phyloP scores from a whole-genome alignment of 805 yeast genomes.

The Ascoidea rubescens region DNA sequence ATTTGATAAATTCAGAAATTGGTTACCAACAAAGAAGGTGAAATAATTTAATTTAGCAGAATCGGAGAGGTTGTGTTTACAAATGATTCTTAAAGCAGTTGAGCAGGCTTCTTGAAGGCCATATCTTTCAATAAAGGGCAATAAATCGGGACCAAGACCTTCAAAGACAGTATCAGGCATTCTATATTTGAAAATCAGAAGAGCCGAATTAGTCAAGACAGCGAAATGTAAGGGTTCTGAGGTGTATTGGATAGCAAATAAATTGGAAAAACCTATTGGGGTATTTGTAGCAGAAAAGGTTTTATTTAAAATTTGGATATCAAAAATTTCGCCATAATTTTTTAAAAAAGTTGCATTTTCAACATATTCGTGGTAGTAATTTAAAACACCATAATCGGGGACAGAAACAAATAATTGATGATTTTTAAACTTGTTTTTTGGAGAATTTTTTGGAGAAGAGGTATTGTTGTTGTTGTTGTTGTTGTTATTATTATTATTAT shows the following conservation, averaged over 20 bases:
- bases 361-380: slow-evolving; percentile 52
- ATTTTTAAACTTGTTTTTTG: slow-evolving; percentile 6
- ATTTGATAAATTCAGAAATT: slow-evolving; percentile 26
- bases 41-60: slow-evolving; percentile 27
- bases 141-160: slow-evolving; percentile 52
- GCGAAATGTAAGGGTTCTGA: slow-evolving; percentile 59
- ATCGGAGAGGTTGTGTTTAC: slow-evolving; percentile 54
- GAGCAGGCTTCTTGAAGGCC: slow-evolving; percentile 88
- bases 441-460: background rate
- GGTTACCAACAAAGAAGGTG: slow-evolving; percentile 20
- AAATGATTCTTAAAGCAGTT: slow-evolving; percentile 71
- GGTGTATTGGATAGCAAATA: slow-evolving; percentile 76
- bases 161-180: slow-evolving; percentile 72
- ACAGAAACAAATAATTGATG: slow-evolving; percentile 57
- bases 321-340: slow-evolving; percentile 48
- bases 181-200: slow-evolving; percentile 62
- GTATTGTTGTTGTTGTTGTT: slow-evolving; percentile 19
- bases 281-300: slow-evolving; percentile 56
- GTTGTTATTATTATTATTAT: background rate
- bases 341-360: slow-evolving; percentile 75
- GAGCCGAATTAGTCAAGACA: slow-evolving; percentile 66
- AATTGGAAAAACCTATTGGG: slow-evolving; percentile 76
- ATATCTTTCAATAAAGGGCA: slow-evolving; percentile 59
- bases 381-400: slow-evolving; percentile 75
- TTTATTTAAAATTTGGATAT: slow-evolving; percentile 58